Evolutionary conservation across 495 filamentous ascomycete genomes (phyloP), one percentile per base, ranked within the genome.

Genomic region (Penicillium cinerascens): DNA sequence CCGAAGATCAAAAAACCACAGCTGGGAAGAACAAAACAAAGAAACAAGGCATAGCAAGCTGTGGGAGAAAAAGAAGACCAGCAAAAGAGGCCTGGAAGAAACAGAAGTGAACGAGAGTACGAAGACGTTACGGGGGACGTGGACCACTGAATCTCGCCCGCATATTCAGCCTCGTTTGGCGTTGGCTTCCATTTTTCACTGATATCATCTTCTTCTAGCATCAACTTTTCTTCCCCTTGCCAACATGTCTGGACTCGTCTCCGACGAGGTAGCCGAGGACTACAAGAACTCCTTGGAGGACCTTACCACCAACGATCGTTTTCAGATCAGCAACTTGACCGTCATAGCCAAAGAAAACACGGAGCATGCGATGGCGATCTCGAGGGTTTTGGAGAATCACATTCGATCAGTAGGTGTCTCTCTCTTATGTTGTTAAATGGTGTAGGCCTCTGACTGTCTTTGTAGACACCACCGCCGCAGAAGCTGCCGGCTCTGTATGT

Each of bases 401-500:
- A 97, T 98, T 71, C 84, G 85, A 71, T 83, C 83, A 76, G 93
- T 97, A 89, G 81, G 91, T 77, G 52, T 51, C 49, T 27, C 49
- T 44, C 41, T 38, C 21, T 47, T 47, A 29, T 45, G 52, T 50
- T 54, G 44, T 35, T 47, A 43, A 1, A 39, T 49, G 51, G 56
- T 62, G 47, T 36, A 47, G 55, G 44, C 22, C 60, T 71, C 74
- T 77, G 67, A 77, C 69, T 42, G 40, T 60, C 51, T 65, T 51
- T 70, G 56, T 77, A 98, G 92, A 87, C 84, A 38, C 82, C 89
- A 39, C 91, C 93, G 18, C 76, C 78, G 33, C 87, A 87, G 65
- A 98, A 97, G 61, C 76, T 98, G 15, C 91, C 92, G 20, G 89
- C 95, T 2, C 79, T 98, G n/a, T 98, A 97, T 75, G 87, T 98